Evolutionary conservation across 164 flowering plant species (phyloP), one percentile per base, ranked within the genome.

Genomic region (Aristolochia californica): DNA sequence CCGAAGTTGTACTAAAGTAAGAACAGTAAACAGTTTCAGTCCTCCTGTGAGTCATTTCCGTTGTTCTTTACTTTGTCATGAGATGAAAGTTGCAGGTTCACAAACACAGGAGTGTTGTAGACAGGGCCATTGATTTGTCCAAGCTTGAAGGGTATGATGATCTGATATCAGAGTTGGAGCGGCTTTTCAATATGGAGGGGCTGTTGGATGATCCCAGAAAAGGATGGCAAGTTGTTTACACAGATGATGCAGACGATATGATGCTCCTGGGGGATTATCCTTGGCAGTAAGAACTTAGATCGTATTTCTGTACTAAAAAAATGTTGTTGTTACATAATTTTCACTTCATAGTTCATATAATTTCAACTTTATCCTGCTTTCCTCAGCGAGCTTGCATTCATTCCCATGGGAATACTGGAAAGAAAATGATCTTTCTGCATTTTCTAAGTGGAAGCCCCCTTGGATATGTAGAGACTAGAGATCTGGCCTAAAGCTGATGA

Each of bases 1-100:
- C 10, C 63, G 83, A 73, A 91, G 97, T 95, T 88, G 66, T 56
- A 74, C 13, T 16, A 47, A 17, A 47, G 18, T 47, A 47, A 47
- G 50, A 17, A 17, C 50, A 11, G 18, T n/a, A 47, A 16, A 47
- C 40, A 7, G 40, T 34, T 34, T 34, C 7, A 34, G 40, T 12
- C 40, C 40, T 21, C 30, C 67, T 40, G 70, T 70, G 68, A 66
- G 66, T 53, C 67, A 73, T 8, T 55, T 78, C 61, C 68, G 62
- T 34, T 34, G 40, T 34, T 34, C 64, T 22, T 34, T 55, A 55
- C 44, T 56, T 52, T 58, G 51, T 57, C 52, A 61, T 60, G 44
- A 59, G 62, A 64, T 65, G 54, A 53, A 59, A 61, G 43, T 34
- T 62, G 55, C 59, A 68, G 59, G 61, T 65, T 62, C 62, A 58